A percentile compares a stretch with the other conserved stretches of the same genome.
Evolutionary conservation across 805 yeast species (phyloP).

Genomic region (Wickerhamomyces bisporus): DNA sequence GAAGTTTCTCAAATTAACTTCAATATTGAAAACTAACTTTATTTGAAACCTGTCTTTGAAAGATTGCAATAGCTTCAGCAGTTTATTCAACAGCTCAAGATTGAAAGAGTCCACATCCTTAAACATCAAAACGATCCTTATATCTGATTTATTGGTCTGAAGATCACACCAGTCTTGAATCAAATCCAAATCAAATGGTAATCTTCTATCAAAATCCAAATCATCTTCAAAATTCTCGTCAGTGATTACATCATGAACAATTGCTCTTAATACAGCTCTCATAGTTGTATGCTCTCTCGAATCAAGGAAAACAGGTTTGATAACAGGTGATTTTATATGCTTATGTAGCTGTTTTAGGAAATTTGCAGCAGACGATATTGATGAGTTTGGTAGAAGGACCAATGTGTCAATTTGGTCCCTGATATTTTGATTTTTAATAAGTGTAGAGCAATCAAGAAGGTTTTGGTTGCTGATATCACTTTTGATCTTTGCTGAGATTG

Average conservation of each 20-base stretch:
- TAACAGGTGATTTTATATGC: conserved; percentile 5
- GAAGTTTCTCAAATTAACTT: conserved; percentile 16
- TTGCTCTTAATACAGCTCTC: conserved; percentile 17
- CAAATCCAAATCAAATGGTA: conserved; percentile 22
- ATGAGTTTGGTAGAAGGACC: conserved; percentile 18
- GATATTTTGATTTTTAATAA: conserved; percentile 5
- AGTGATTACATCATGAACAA: conserved; percentile 14
- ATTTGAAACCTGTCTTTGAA: conserved; percentile 17
- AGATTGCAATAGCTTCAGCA: conserved; percentile 13
- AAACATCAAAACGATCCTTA: conserved; percentile 17
- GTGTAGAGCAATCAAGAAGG: conserved; percentile 8
- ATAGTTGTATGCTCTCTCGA: conserved; percentile 24
- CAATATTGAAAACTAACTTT: conserved; percentile 21
- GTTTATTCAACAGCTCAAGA: conserved; percentile 12
- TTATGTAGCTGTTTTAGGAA: conserved; percentile 13
- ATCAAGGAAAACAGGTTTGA: conserved; percentile 14
- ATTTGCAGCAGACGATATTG: conserved; percentile 14
- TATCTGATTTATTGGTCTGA: conserved; percentile 3
- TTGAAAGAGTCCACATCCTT: conserved; percentile 25
- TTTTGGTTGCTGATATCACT: conserved; percentile 13
- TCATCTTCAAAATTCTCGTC: conserved; percentile 13
- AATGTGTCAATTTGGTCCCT: conserved; percentile 11
- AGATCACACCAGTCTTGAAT: conserved; percentile 21
- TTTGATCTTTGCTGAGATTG: conserved; percentile 10
- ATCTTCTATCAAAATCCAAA: conserved; percentile 14